Conservation (phyloP, 2,329 filamentous ascomycete genomes). For the Microsporum canis region DNA sequence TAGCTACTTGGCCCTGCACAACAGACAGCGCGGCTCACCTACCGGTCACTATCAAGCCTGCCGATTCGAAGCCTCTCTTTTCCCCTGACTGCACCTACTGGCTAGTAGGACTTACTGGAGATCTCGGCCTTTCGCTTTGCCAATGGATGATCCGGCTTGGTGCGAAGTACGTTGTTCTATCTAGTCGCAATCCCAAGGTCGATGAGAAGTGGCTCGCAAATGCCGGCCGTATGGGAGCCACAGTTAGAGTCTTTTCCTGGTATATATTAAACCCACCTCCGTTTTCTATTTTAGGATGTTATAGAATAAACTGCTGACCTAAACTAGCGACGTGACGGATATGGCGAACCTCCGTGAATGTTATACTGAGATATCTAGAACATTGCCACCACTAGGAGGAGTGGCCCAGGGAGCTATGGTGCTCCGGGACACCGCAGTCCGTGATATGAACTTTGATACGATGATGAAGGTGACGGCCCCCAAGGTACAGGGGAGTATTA, state of each 20-base stretch:
- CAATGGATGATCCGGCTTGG: slow-evolving; percentile 24
- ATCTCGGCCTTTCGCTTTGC: slow-evolving; percentile 24
- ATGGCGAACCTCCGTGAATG: slow-evolving; percentile 11
- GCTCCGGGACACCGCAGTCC: slow-evolving; percentile 26
- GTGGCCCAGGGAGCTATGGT: slow-evolving; percentile 28
- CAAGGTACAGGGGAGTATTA: slow-evolving; percentile 31
- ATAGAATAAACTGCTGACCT: too few relatives aligned
- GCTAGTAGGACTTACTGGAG: slow-evolving; percentile 23
- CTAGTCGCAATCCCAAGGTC: slow-evolving; percentile 23
- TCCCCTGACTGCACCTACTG: slow-evolving; percentile 21
- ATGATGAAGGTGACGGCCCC: slow-evolving; percentile 25
- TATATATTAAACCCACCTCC: not conserved
- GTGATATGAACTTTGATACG: slow-evolving; percentile 23
- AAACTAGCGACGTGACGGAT: slow-evolving; percentile 13
- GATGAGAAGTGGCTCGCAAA: slow-evolving; percentile 13
- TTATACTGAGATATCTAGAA: not conserved
- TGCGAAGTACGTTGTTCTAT: slow-evolving; percentile 21
- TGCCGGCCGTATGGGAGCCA: not conserved
- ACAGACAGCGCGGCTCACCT: too few relatives aligned
- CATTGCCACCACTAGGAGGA: slow-evolving; percentile 22
- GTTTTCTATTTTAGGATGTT: too few relatives aligned
- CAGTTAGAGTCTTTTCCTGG: not conserved
- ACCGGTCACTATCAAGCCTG: too few relatives aligned
- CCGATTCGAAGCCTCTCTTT: too few relatives aligned
- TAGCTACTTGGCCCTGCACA: too few relatives aligned